These are phyloP conservation scores for Aspergillus nidulans DNA, from an alignment of 495 filamentous ascomycete genomes.

Conservation along the genomic window DNA sequence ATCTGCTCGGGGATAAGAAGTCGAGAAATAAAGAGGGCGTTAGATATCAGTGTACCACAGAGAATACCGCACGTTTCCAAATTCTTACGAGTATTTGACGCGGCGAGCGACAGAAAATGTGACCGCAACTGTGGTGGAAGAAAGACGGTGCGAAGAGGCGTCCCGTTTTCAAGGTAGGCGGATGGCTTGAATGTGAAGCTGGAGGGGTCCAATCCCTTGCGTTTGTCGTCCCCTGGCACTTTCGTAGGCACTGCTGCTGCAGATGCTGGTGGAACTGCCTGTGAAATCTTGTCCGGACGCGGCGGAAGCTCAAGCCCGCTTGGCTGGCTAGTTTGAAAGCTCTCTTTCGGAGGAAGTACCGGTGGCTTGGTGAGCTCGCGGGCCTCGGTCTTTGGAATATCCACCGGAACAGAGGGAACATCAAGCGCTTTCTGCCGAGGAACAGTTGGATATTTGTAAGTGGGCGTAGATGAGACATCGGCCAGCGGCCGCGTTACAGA, in stretches of 20 bases:
- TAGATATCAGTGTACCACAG: conserved; percentile 84
- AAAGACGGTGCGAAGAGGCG: conserved; percentile 80
- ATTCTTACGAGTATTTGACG: conserved; percentile 69
- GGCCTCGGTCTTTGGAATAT: conserved; percentile 19
- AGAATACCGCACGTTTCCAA: conserved; percentile 94
- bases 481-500: conserved; percentile 13
- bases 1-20: conserved; percentile 89
- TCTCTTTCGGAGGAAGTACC: conserved; percentile 48
- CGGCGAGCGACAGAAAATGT: conserved; percentile 66
- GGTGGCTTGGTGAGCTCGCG: conserved; percentile 38
- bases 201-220: conserved; percentile 40
- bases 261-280: conserved; percentile 2
- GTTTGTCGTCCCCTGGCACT: conserved; percentile 20
- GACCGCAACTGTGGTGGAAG: conserved; percentile 70
- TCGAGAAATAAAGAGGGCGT: conserved; percentile 84
- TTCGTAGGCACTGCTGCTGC: conserved; percentile 26
- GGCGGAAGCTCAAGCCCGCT: conserved; percentile 23
- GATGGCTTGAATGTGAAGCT: conserved; percentile 77
- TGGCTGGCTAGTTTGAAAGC: conserved; percentile 15
- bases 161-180: conserved; percentile 83
- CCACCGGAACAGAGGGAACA: conserved; percentile 12
- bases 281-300: conserved; percentile 30
- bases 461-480: conserved; percentile 14
- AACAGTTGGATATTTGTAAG: conserved; percentile 52
- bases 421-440: conserved; percentile 41